phyloP scores from a whole-genome alignment of 805 yeast species.

The Monosporozyma unispora region DNA sequence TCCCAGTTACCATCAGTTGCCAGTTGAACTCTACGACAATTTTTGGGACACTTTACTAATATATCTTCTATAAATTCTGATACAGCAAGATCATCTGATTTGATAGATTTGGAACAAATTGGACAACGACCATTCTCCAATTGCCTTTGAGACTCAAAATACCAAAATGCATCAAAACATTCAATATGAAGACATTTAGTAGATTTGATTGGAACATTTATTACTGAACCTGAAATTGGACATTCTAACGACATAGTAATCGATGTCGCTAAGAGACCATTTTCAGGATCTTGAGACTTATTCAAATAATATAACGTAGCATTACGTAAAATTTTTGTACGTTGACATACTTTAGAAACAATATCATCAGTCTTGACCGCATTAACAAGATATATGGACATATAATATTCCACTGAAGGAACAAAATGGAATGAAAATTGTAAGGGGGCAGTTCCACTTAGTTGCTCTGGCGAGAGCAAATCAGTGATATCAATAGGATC shows the following conservation, averaged over 20 bases:
- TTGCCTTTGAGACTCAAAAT: slow-evolving; percentile 63
- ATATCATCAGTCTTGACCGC: neutral
- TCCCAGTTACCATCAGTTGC: slow-evolving; percentile 72
- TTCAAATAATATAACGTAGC: slow-evolving; percentile 43
- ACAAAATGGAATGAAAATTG: slow-evolving; percentile 1
- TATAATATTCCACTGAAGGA: neutral
- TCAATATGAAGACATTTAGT: slow-evolving; percentile 71
- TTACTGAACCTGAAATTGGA: slow-evolving; percentile 65
- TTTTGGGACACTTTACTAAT: slow-evolving; percentile 41
- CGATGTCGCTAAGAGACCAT: slow-evolving; percentile 58
- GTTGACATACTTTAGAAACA: neutral
- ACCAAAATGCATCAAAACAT: slow-evolving; percentile 79
- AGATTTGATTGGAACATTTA: slow-evolving; percentile 65
- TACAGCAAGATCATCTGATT: slow-evolving; percentile 51
- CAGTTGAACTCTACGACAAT: slow-evolving; percentile 57
- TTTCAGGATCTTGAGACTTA: slow-evolving; percentile 36
- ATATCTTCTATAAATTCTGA: slow-evolving; percentile 71
- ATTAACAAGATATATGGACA: neutral
- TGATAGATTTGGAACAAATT: slow-evolving; percentile 50
- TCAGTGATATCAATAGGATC: neutral
- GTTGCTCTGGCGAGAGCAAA: neutral
- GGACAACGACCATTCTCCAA: slow-evolving; percentile 87
- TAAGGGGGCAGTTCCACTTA: neutral
- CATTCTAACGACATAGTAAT: slow-evolving; percentile 63
- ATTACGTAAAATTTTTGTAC: slow-evolving; percentile 43